Conservation (phyloP, 768 basidiomycete species). For the Leccinum ochraceum region DNA sequence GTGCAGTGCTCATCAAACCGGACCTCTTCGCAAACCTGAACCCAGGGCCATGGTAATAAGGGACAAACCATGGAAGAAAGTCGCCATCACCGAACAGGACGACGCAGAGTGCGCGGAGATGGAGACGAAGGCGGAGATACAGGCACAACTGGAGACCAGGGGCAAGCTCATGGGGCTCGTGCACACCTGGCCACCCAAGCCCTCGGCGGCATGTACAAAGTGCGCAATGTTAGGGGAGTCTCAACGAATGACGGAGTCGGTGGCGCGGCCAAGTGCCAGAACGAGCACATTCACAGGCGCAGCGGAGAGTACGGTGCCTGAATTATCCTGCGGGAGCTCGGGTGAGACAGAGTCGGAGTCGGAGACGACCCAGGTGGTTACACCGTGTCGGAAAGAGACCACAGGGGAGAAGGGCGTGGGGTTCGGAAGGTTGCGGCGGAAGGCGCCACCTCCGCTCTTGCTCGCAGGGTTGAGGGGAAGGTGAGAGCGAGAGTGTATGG, state of each 20-base stretch:
- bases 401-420: constrained; percentile 8
- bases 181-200: constrained; percentile 28
- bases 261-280: background rate
- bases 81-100: constrained; percentile 30
- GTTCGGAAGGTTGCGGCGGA: constrained; percentile 8
- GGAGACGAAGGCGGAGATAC: background rate
- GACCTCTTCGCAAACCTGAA: background rate
- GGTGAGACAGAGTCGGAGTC: constrained; percentile 10
- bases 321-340: constrained; percentile 16
- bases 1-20: background rate
- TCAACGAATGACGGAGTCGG: background rate
- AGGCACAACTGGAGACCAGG: constrained; percentile 1
- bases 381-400: background rate
- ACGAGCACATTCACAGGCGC: background rate
- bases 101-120: constrained; percentile 21
- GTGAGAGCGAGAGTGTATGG: background rate
- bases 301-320: constrained; percentile 7
- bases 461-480: background rate
- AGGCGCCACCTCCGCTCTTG: background rate
- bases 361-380: constrained; percentile 4
- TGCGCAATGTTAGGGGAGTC: constrained; percentile 5
- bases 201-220: background rate
- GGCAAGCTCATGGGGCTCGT: constrained; percentile 9
- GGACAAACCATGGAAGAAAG: constrained; percentile 32
- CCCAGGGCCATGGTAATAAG: background rate